Percentiles rank a stretch among this genome's conserved stretches.
Conservation (phyloP, 176 grass and related monocot species). For the Carex littledalei region DNA sequence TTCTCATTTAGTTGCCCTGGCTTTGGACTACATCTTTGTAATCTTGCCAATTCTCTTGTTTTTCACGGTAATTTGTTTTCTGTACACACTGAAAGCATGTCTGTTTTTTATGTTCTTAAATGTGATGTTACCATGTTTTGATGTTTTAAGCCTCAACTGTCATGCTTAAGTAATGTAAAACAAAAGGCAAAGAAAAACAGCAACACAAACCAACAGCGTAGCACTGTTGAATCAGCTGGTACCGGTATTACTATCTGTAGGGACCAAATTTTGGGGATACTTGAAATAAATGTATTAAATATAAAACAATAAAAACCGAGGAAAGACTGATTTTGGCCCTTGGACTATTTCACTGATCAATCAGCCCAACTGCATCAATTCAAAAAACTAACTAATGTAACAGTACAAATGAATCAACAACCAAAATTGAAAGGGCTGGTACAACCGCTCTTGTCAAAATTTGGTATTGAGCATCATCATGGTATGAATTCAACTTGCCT, state of each 20-base stretch:
- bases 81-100: not conserved
- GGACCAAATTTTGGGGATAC: not conserved
- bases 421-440: not conserved
- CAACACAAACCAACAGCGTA: not conserved
- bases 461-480: not conserved
- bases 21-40: conserved; percentile 55
- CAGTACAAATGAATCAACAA: not conserved
- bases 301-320: no score
- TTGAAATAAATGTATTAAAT: not conserved
- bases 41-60: conserved; percentile 68
- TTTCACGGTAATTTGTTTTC: conserved; percentile 61
- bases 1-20: conserved; percentile 38
- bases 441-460: not conserved
- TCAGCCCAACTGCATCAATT: not conserved
- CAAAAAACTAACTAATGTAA: not conserved
- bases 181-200: not conserved
- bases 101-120: not conserved
- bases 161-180: conserved; percentile 19
- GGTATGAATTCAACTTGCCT: not conserved
- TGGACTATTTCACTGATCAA: not conserved
- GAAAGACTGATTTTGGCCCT: not conserved
- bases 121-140: not conserved
- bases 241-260: not conserved
- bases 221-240: not conserved
- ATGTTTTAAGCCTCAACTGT: not conserved